These are phyloP conservation scores for Citrus hindsii DNA, from an alignment of 345 rosid genomes.

Conservation along the genomic window DNA sequence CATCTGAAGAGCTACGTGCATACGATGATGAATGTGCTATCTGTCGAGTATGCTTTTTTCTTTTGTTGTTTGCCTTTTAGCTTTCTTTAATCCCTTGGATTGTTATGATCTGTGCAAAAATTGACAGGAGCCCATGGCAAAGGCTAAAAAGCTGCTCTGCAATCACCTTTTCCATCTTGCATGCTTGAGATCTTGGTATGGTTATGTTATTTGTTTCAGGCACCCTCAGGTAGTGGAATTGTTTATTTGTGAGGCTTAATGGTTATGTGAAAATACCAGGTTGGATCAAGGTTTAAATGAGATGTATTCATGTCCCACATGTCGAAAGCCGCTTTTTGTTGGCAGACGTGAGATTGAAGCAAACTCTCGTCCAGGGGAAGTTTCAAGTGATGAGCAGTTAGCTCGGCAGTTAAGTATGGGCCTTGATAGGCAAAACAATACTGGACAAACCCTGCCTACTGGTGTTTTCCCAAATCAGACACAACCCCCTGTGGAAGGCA, in stretches of 20 bases:
- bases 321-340: conserved; percentile 93
- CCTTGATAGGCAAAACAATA: conserved; percentile 53
- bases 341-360: conserved; percentile 62
- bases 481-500: conserved; percentile 57
- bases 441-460: conserved; percentile 48
- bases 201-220: conserved; percentile 5
- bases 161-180: conserved; percentile 94
- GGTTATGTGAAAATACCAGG: conserved; percentile 52
- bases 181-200: conserved; percentile 97
- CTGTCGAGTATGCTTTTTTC: conserved; percentile 69
- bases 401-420: conserved; percentile 66
- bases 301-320: conserved; percentile 89
- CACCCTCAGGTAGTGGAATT: conserved; percentile 9
- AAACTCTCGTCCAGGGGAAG: conserved; percentile 42
- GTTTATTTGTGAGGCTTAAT: conserved; percentile 10
- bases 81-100: conserved; percentile 13
- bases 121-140: conserved; percentile 97
- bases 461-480: conserved; percentile 69
- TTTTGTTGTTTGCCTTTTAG: conserved; percentile 6
- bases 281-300: conserved; percentile 97
- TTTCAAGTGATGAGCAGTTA: conserved; percentile 68
- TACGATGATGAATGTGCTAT: conserved; percentile 99
- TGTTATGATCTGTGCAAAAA: conserved; percentile 23
- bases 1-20: conserved; percentile 75
- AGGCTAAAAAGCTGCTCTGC: conserved; percentile 91